These are phyloP conservation scores for Thelephora aurantiotincta DNA, from an alignment of 768 basidiomycete genomes.

Conservation along the genomic window DNA sequence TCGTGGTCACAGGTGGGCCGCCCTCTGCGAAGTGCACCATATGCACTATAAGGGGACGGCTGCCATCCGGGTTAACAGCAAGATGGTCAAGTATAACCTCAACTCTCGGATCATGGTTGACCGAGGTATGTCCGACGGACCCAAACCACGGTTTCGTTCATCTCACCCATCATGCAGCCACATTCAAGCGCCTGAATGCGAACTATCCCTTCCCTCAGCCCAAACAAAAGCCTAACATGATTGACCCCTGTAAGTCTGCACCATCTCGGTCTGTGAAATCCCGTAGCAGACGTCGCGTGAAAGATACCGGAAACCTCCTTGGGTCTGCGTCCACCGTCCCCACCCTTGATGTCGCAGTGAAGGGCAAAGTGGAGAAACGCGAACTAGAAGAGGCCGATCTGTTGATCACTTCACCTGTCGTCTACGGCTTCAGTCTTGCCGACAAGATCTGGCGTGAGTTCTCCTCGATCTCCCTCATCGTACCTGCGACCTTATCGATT, in stretches of 20 bases:
- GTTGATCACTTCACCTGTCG: conserved; percentile 37
- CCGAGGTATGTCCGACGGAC: conserved; percentile 21
- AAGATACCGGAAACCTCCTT: not conserved
- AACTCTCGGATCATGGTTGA: conserved; percentile 50
- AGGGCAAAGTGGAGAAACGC: not conserved
- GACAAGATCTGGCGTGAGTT: conserved; percentile 47
- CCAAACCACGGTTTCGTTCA: too few species aligned
- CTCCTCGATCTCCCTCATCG: conserved; percentile 1
- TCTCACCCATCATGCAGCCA: conserved; percentile 14
- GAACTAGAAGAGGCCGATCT: conserved; percentile 36
- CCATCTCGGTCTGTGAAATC: too few species aligned
- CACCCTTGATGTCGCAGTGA: conserved; percentile 5
- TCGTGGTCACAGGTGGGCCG: conserved; percentile 45
- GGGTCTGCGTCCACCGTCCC: not conserved
- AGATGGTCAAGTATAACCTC: conserved; percentile 35
- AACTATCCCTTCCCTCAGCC: conserved; percentile 32
- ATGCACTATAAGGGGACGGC: conserved; percentile 42
- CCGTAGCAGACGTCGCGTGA: too few species aligned
- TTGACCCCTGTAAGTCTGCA: too few species aligned
- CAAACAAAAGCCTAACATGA: conserved; percentile 1
- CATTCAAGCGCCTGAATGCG: conserved; percentile 37
- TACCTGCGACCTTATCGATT: not conserved
- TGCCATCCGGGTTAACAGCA: conserved; percentile 16
- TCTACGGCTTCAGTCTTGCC: conserved; percentile 47
- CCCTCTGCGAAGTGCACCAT: conserved; percentile 39